Base-by-base conservation (phyloP, 208 protist genomes). In the Leishmania tropica region DNA sequence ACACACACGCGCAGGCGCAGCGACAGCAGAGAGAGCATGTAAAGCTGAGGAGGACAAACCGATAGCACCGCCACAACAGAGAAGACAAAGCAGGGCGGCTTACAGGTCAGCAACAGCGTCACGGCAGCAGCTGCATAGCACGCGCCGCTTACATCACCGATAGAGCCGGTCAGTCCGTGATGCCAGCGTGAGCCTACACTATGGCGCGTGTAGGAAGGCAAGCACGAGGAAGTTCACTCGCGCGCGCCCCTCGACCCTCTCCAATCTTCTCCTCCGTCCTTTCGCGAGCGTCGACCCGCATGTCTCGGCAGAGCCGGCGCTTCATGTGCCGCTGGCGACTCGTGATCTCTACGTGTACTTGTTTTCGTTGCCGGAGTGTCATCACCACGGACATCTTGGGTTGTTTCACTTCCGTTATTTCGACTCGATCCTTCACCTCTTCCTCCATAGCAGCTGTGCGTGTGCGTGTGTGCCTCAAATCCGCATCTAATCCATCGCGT, bases 401-500 rank as follows among this genome's bases (percentile, higher is more conserved):
- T 51, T 42, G n/a, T 13, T 42, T n/a, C 68, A n/a, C 40, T 42
- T 17, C 24, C 68, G 28, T 37, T 19, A 42, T 73, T 47, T n/a
- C 10, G 67, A 28, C 67, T 45, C 1, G 7, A 8, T 45, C 3
- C 42, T 10, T 11, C 42, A 35, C 68, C 42, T 51, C 68, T n/a
- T n/a, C 17, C 68, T 31, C 10, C n/a, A 17, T 24, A 10, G 3
- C 5, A 31, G 37, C 24, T 5, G 24, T 54, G 28, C 3, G 31
- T 51, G 28, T 21, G 7, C 0, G 45, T 56, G 45, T 0, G 6
- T 21, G 35, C n/a, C 15, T 71, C 17, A 31, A 1, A 31, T 48
- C 19, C 6, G 19, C 68, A 19, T 37, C 75, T 87, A 89, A 74
- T 94, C 92, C 84, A 92, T 81, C 13, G 89, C 85, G 19, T 88